Evolutionary conservation across 2,329 filamentous ascomycete genomes (phyloP).

Genomic region (Helotiales sp.): DNA sequence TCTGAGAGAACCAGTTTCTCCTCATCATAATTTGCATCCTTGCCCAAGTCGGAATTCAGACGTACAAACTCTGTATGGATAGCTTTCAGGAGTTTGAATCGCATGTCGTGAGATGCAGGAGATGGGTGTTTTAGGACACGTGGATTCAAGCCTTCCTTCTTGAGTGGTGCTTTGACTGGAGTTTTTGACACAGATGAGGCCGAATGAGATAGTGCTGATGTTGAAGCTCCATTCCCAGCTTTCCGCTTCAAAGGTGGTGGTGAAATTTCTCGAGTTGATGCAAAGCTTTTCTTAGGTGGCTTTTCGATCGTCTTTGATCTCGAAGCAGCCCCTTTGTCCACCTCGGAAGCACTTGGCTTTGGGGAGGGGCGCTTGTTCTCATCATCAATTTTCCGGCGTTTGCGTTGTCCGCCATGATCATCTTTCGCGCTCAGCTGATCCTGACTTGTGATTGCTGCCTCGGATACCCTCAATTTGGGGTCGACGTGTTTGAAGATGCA

Average conservation of each 20-base stretch:
- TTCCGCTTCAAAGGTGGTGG: slow-evolving; percentile 39
- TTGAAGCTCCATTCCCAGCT: slow-evolving; percentile 13
- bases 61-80: slow-evolving; percentile 69
- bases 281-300: slow-evolving; percentile 18
- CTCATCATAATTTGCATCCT: slow-evolving; percentile 55
- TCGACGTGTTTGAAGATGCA: slow-evolving; percentile 42
- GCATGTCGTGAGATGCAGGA: slow-evolving; percentile 61
- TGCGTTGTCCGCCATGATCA: slow-evolving; percentile 43
- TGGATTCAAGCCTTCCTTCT: slow-evolving; percentile 67
- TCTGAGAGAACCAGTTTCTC: slow-evolving; percentile 62
- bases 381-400: slow-evolving; percentile 40
- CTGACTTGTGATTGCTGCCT: background rate
- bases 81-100: slow-evolving; percentile 62
- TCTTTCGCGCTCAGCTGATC: slow-evolving; percentile 5
- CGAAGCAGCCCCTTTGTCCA: slow-evolving; percentile 1
- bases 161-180: slow-evolving; percentile 32
- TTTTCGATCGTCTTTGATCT: slow-evolving; percentile 10
- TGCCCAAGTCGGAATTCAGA: slow-evolving; percentile 67
- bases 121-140: slow-evolving; percentile 62
- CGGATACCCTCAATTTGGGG: background rate
- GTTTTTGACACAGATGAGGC: slow-evolving; percentile 18
- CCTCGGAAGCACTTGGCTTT: background rate
- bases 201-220: background rate
- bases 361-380: slow-evolving; percentile 7
- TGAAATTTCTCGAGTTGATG: slow-evolving; percentile 32